A percentile compares a stretch with the other conserved stretches of the same genome.
Conservation (phyloP, 78 protist genomes). For the slime mould (Dictyostelium discoideum) region DNA sequence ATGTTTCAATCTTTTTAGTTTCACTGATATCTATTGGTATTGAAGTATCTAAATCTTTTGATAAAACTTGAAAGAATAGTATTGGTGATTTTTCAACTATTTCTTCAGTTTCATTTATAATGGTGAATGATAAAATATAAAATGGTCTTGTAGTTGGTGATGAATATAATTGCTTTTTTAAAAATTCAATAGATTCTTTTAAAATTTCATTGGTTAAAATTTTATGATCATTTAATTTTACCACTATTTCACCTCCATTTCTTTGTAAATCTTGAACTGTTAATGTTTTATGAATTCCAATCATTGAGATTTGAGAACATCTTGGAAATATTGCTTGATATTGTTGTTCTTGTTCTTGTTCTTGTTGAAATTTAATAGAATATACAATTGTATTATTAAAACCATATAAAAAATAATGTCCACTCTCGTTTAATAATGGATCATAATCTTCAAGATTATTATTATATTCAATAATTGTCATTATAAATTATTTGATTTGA, state of each 20-base stretch:
- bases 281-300: background rate
- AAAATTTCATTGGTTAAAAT: background rate
- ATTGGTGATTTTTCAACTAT: background rate
- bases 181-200: background rate
- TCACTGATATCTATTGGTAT: background rate
- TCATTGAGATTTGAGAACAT: background rate
- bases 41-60: background rate
- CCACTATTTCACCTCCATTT: background rate
- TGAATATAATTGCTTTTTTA: background rate
- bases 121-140: background rate
- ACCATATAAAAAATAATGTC: background rate
- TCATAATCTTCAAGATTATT: constrained; percentile 15
- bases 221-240: background rate
- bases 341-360: background rate
- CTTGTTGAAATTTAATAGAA: background rate
- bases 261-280: background rate
- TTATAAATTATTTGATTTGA: background rate
- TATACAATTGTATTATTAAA: background rate
- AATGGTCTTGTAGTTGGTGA: background rate
- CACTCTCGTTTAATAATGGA: background rate
- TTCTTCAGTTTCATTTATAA: constrained; percentile 11
- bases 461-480: background rate
- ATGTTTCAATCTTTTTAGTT: background rate
- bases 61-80: background rate
- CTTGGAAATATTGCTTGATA: background rate